A percentile compares a stretch with the other conserved stretches of the same genome.
These are phyloP conservation scores for Xylaria sp. DNA, from an alignment of 2,329 filamentous ascomycete species.

Conservation along the genomic window DNA sequence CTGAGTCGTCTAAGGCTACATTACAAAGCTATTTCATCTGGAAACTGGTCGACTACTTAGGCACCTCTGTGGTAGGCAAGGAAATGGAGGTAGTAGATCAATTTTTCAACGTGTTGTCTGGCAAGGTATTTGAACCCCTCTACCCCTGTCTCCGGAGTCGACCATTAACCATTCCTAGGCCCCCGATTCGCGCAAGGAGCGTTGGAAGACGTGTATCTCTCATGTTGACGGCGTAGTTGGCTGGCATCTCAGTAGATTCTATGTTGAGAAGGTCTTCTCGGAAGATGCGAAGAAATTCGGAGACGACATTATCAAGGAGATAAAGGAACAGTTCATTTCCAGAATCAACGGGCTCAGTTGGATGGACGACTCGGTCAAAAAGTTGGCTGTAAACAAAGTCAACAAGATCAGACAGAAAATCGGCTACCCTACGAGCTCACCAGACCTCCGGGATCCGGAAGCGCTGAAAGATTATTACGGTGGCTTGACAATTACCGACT, in stretches of 20 bases:
- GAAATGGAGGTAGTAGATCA: slow-evolving; percentile 60
- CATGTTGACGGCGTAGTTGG: slow-evolving; percentile 61
- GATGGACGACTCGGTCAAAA: slow-evolving; percentile 64
- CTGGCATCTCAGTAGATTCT: slow-evolving; percentile 74
- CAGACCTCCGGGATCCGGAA: slow-evolving; percentile 59
- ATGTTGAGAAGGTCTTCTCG: slow-evolving; percentile 68
- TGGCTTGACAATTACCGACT: slow-evolving; percentile 50
- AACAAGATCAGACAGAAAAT: slow-evolving; percentile 67
- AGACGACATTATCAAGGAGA: slow-evolving; percentile 70
- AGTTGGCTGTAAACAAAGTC: slow-evolving; percentile 63
- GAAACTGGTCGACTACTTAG: slow-evolving; percentile 61
- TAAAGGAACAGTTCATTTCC: slow-evolving; percentile 65
- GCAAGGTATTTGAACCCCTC: slow-evolving; percentile 45
- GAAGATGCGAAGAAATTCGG: slow-evolving; percentile 67
- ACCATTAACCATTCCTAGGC: slow-evolving; percentile 42
- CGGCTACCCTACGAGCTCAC: slow-evolving; percentile 64
- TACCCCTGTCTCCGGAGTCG: not conserved
- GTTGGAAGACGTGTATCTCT: slow-evolving; percentile 67
- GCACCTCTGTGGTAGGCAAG: slow-evolving; percentile 59
- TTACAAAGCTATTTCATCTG: slow-evolving; percentile 66
- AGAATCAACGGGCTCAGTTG: slow-evolving; percentile 48
- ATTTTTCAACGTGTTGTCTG: slow-evolving; percentile 63
- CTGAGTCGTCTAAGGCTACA: slow-evolving; percentile 54
- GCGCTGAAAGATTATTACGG: slow-evolving; percentile 57
- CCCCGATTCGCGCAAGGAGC: slow-evolving; percentile 62